phyloP scores from a whole-genome alignment of 805 yeast species.

The Wickerhamomyces silvicola region DNA sequence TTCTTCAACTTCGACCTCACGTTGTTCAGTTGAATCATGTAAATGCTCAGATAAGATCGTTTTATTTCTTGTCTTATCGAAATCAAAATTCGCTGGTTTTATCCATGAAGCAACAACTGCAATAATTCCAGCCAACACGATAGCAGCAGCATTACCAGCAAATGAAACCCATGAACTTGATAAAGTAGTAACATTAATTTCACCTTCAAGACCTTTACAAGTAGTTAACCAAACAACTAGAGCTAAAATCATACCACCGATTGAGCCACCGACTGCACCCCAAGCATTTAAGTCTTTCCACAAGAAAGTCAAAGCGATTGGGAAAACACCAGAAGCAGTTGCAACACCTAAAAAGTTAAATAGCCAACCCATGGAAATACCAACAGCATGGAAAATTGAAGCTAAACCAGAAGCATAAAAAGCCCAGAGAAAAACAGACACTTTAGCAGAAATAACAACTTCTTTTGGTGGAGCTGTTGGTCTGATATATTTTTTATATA shows the following conservation, averaged over 20 bases:
- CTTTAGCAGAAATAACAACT: slow-evolving; percentile 36
- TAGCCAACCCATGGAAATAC: slow-evolving; percentile 33
- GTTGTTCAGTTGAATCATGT: slow-evolving; percentile 6
- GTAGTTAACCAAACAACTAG: slow-evolving; percentile 33
- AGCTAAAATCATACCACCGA: slow-evolving; percentile 31
- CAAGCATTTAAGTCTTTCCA: slow-evolving; percentile 30
- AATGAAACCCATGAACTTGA: slow-evolving; percentile 35
- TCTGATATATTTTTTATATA: slow-evolving; percentile 37
- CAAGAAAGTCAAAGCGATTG: slow-evolving; percentile 32
- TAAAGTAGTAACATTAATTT: slow-evolving; percentile 28
- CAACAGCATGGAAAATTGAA: slow-evolving; percentile 29
- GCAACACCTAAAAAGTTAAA: slow-evolving; percentile 36
- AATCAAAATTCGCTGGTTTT: slow-evolving; percentile 36
- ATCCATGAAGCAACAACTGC: slow-evolving; percentile 26
- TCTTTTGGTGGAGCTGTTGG: slow-evolving; percentile 36
- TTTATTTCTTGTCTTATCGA: slow-evolving; percentile 27
- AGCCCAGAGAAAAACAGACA: slow-evolving; percentile 34
- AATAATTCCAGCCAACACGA: slow-evolving; percentile 31
- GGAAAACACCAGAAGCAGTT: slow-evolving; percentile 34
- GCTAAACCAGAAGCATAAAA: slow-evolving; percentile 31
- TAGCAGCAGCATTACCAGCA: slow-evolving; percentile 33
- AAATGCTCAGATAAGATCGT: slow-evolving; percentile 20
- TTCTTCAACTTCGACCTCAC: slow-evolving; percentile 1
- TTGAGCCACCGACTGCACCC: slow-evolving; percentile 34
- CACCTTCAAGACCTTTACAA: slow-evolving; percentile 29